Evolutionary conservation across 2,329 filamentous ascomycete species (phyloP).

Genomic region (Neoscytalidium dimidiatum): DNA sequence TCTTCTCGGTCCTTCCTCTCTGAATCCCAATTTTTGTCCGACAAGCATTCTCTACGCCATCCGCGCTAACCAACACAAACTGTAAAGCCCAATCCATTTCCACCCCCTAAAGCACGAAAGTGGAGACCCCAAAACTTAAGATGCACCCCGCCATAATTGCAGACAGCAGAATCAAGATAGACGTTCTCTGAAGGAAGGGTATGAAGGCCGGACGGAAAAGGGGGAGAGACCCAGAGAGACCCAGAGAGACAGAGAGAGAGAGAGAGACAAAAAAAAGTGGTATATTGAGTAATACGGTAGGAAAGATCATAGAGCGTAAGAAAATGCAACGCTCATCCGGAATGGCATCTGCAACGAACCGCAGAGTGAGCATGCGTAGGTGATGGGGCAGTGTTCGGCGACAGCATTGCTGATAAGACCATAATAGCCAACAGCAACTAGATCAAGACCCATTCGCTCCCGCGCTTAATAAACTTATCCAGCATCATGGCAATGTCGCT

Average conservation of each 20-base stretch:
- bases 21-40: constrained; percentile 24
- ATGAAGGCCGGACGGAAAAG: not conserved
- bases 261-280: constrained; percentile 21
- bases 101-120: constrained; percentile 31
- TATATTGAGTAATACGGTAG: constrained; percentile 10
- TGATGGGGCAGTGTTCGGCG: constrained; percentile 31
- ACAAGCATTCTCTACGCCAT: constrained; percentile 26
- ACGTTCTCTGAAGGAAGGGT: constrained; percentile 19
- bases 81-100: constrained; percentile 26
- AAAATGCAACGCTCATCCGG: constrained; percentile 16
- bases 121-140: constrained; percentile 28
- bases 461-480: constrained; percentile 96
- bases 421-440: constrained; percentile 36
- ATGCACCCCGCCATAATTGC: constrained; percentile 1
- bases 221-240: not conserved
- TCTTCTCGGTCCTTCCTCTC: constrained; percentile 34
- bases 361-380: constrained; percentile 23
- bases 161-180: not conserved
- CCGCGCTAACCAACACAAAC: constrained; percentile 22
- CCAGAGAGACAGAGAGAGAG: constrained; percentile 20
- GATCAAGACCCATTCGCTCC: constrained; percentile 86
- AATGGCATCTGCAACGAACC: constrained; percentile 19
- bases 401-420: constrained; percentile 30
- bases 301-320: constrained; percentile 8
- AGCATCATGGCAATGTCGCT: constrained; percentile 80